These are phyloP conservation scores for Annulohypoxylon nitens DNA, from an alignment of 495 filamentous ascomycete species.

Conservation along the genomic window DNA sequence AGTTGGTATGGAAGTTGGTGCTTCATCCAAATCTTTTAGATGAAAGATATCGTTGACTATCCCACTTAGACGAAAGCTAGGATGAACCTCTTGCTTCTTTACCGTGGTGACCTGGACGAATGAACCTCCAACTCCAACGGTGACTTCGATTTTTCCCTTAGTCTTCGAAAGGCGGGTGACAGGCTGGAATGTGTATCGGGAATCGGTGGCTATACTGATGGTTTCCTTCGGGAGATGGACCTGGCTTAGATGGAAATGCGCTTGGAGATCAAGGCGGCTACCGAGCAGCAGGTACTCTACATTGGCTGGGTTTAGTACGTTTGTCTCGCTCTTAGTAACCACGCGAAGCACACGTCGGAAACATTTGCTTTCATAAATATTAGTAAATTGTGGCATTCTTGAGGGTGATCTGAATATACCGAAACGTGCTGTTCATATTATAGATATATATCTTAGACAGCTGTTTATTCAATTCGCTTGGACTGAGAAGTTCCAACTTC, in stretches of 20 bases:
- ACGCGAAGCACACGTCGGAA: conserved; percentile 69
- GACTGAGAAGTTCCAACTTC: conserved; percentile 69
- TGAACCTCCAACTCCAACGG: conserved; percentile 73
- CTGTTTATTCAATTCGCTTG: conserved; percentile 67
- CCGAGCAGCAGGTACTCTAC: conserved; percentile 73
- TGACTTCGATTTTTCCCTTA: conserved; percentile 74
- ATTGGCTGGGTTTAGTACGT: conserved; percentile 69
- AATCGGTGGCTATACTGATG: conserved; percentile 72
- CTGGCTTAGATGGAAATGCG: conserved; percentile 73
- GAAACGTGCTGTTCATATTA: conserved; percentile 76
- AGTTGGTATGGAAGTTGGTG: conserved; percentile 69
- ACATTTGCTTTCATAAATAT: conserved; percentile 63
- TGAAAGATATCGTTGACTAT: conserved; percentile 77
- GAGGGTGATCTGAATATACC: conserved; percentile 46
- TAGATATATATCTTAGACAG: conserved; percentile 71
- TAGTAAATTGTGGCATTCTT: conserved; percentile 4
- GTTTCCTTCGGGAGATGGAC: conserved; percentile 75
- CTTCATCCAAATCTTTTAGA: conserved; percentile 72
- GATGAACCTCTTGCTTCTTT: conserved; percentile 74
- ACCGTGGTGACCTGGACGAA: conserved; percentile 77
- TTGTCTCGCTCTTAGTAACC: conserved; percentile 66
- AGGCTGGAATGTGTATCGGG: conserved; percentile 72
- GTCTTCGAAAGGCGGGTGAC: conserved; percentile 73
- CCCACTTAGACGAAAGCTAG: conserved; percentile 67
- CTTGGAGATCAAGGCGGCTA: conserved; percentile 70